Evolutionary conservation across 805 yeast genomes (phyloP).

Genomic region (Candida sphagnicola): DNA sequence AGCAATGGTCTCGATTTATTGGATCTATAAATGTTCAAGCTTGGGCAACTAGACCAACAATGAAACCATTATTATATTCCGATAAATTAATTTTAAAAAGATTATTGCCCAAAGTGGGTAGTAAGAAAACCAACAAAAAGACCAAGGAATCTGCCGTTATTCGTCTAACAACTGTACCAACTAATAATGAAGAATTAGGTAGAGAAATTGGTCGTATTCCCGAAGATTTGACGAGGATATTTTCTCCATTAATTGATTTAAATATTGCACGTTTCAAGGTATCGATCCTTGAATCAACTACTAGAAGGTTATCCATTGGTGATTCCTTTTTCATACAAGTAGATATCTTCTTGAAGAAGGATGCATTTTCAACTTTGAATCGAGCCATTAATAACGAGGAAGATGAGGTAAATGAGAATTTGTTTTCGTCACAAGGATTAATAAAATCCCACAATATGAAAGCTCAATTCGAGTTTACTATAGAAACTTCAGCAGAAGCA

Average conservation of each 20-base stretch:
- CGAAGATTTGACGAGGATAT: conserved; percentile 60
- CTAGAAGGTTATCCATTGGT: conserved; percentile 58
- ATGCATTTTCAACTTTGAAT: conserved; percentile 24
- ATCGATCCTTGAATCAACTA: conserved; percentile 55
- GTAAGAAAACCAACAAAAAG: conserved; percentile 11
- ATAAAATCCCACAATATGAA: conserved; percentile 11
- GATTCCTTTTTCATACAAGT: conserved; percentile 69
- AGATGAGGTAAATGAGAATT: neutral
- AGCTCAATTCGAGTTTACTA: conserved; percentile 20
- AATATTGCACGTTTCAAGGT: conserved; percentile 53
- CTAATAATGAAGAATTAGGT: conserved; percentile 15
- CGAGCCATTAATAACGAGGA: conserved; percentile 9
- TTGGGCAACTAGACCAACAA: conserved; percentile 69
- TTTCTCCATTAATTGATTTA: conserved; percentile 62
- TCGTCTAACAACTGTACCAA: conserved; percentile 24
- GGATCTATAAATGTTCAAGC: conserved; percentile 61
- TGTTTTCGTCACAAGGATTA: conserved; percentile 1
- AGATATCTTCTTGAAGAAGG: conserved; percentile 54
- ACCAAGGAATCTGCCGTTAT: conserved; percentile 29
- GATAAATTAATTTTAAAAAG: conserved; percentile 39
- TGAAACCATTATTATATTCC: conserved; percentile 42
- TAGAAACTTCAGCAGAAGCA: conserved; percentile 54
- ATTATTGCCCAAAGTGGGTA: conserved; percentile 20
- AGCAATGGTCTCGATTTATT: conserved; percentile 41
- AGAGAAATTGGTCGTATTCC: conserved; percentile 76